These are phyloP conservation scores for Colletotrichum higginsianum DNA, from an alignment of 2,329 filamentous ascomycete genomes.

Conservation along the genomic window DNA sequence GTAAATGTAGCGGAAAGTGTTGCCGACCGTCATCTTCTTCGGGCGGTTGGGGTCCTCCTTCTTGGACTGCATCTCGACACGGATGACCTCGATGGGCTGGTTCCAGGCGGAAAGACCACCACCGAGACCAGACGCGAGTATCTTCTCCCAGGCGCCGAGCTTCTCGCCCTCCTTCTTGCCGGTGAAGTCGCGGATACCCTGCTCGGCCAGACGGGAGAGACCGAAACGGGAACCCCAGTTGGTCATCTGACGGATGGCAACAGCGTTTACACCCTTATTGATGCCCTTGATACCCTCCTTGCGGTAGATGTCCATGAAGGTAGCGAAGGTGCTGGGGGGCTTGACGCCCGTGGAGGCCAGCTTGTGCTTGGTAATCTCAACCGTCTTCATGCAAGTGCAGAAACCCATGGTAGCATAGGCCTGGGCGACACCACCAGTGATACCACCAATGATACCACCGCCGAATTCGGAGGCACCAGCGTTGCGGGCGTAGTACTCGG, in stretches of 20 bases:
- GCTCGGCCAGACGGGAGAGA: constrained; percentile 91
- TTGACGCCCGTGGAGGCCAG: constrained; percentile 85
- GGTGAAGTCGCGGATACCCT: constrained; percentile 83
- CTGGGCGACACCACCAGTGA: constrained; percentile 95
- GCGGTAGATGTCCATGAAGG: constrained; percentile 98
- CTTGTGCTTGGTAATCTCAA: constrained; percentile 99
- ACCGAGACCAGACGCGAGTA: constrained; percentile 87
- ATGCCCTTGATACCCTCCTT: constrained; percentile 94
- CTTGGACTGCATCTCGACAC: constrained; percentile 99
- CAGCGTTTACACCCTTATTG: constrained; percentile 98
- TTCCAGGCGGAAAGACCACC: constrained; percentile 98
- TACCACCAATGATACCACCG: constrained; percentile 90
- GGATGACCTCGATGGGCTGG: constrained; percentile 99
- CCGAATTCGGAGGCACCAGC: constrained; percentile 90
- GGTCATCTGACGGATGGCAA: constrained; percentile 98
- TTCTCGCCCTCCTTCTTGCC: constrained; percentile 86
- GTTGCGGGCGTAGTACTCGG: constrained; percentile 91
- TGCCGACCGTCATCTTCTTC: constrained; percentile 98
- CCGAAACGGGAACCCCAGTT: constrained; percentile 99
- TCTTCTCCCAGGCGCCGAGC: constrained; percentile 87
- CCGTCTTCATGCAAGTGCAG: constrained; percentile 99
- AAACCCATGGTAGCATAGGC: constrained; percentile 99
- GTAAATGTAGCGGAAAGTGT: constrained; percentile 91
- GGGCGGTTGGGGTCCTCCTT: constrained; percentile 97
- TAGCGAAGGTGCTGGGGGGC: constrained; percentile 91